Evolutionary conservation across 805 yeast species (phyloP), one percentile per base, ranked within the genome.

Genomic region (Candida suzukii): DNA sequence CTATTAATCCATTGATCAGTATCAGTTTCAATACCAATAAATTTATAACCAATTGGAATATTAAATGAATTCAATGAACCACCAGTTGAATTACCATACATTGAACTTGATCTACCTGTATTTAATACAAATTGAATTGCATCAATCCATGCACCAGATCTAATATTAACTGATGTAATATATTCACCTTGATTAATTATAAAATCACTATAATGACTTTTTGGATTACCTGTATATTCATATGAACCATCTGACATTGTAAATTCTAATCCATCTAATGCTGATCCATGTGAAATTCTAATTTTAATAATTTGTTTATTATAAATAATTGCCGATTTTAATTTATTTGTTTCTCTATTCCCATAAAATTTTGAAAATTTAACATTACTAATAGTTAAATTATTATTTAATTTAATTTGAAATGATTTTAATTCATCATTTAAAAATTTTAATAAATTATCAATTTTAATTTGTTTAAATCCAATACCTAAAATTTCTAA

Each of bases 81-180:
- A 7, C 97, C 97, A 8, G 70, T 68, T 1, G 64, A 56, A 38
- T 84, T 84, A 13, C 97, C 97, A 49, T 66, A 74, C 70, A 76
- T 61, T 2, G 69, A 70, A 31, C 83, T 74, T 1, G 66, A 51
- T 45, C 79, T 67, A 2, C 83, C 83, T 3, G 56, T 55, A 42
- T 64, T 66, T 2, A 95, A 84, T 17, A 78, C 68, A 27, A 93
- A 64, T 55, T 85, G 93, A 19, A 87, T 65, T 1, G 83, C 96
- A 66, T 93, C 98, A 5, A 93, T 68, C 97, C 98, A 93, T 2
- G 71, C 78, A 11, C 98, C 98, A 33, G 78, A 68, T 48, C 95
- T 70, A 36, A 88, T 63, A 34, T 72, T 68, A 41, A 90, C 64
- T 21, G 81, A 83, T 3, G 68, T 57, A 8, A 91, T 64, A 10